Conservation (phyloP, 495 filamentous ascomycete species). For the Penicillium fimorum region DNA sequence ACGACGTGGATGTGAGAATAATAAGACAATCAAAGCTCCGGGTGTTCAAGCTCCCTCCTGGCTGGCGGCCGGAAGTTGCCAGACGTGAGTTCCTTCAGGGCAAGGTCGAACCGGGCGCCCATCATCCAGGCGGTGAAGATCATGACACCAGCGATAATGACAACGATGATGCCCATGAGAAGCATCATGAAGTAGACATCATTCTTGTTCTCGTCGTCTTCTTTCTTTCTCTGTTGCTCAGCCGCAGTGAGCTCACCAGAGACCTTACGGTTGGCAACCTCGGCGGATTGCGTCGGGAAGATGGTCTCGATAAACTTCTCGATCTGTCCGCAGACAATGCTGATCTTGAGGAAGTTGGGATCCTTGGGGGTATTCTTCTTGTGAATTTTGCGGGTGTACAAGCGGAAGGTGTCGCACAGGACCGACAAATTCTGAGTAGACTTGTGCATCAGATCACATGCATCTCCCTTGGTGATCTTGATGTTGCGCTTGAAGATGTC, state of each 20-base stretch:
- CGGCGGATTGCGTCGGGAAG: conserved; percentile 71
- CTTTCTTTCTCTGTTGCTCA: conserved; percentile 47
- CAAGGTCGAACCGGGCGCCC: conserved; percentile 68
- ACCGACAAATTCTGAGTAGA: conserved; percentile 84
- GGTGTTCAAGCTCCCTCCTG: conserved; percentile 18
- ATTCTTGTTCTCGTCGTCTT: conserved; percentile 50
- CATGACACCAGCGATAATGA: conserved; percentile 64
- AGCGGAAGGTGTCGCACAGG: conserved; percentile 75
- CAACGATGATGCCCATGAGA: conserved; percentile 58
- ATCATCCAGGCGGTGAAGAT: conserved; percentile 63
- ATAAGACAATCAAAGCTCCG: conserved; percentile 24
- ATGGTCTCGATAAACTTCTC: conserved; percentile 97
- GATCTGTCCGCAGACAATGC: conserved; percentile 87
- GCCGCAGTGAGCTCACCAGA: conserved; percentile 40
- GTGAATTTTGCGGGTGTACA: conserved; percentile 76
- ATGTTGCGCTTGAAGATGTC: conserved; percentile 82
- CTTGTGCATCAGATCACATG: conserved; percentile 86
- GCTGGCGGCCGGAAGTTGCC: conserved; percentile 44
- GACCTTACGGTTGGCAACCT: conserved; percentile 41
- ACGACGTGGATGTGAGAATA: conserved; percentile 28
- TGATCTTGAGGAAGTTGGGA: conserved; percentile 91
- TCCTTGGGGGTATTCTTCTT: conserved; percentile 94
- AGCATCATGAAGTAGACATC: conserved; percentile 62
- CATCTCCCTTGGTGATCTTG: conserved; percentile 95
- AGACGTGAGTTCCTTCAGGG: conserved; percentile 51